A percentile compares a stretch with the other conserved stretches of the same genome.
These are phyloP conservation scores for Candida nitratophila DNA, from an alignment of 805 yeast genomes.

Conservation along the genomic window DNA sequence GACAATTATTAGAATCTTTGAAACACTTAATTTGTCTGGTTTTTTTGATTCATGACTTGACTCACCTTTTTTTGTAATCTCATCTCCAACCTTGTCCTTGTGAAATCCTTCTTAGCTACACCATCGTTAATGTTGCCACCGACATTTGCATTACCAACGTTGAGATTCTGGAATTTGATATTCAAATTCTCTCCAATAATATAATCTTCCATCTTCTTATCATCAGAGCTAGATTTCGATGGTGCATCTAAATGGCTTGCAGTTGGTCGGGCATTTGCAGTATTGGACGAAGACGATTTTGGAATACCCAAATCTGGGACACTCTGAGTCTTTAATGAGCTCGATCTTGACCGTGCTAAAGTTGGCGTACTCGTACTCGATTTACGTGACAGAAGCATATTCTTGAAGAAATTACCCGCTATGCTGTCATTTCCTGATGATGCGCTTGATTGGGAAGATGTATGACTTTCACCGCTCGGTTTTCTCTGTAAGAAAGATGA, in stretches of 20 bases:
- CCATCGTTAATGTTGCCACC: not conserved
- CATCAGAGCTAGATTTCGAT: not conserved
- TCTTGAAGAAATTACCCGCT: not conserved
- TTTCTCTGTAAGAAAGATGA: not conserved
- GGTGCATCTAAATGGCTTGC: not conserved
- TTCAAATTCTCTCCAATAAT: not conserved
- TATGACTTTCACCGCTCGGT: not conserved
- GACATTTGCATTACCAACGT: not conserved
- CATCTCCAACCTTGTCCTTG: constrained; percentile 42
- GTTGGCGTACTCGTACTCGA: not conserved
- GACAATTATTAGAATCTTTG: no score
- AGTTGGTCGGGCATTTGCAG: not conserved
- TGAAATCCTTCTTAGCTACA: constrained; percentile 19
- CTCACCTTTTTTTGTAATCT: constrained; percentile 39
- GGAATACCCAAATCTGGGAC: not conserved
- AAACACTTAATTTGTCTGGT: not conserved
- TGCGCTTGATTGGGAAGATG: not conserved
- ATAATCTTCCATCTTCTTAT: not conserved
- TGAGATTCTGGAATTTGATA: not conserved
- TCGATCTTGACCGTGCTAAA: not conserved
- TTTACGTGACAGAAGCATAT: not conserved
- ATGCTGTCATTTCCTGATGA: not conserved
- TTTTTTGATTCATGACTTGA: constrained; percentile 24
- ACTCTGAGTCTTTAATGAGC: not conserved
- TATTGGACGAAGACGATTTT: not conserved